Conservation (phyloP, 129 eudicot genomes). For the Flaveria robusta region DNA sequence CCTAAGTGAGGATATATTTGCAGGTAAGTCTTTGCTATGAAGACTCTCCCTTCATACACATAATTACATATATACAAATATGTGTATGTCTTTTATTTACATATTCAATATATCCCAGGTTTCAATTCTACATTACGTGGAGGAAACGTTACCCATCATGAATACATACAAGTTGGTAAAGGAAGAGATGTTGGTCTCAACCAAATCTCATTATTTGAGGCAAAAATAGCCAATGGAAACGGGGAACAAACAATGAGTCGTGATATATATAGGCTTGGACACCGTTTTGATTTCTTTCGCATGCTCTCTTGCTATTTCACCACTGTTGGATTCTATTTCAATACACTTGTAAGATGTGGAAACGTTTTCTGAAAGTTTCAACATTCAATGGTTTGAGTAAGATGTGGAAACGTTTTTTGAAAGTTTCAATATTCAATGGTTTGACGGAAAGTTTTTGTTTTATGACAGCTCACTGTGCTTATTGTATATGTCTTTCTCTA, state of each 20-base stretch:
- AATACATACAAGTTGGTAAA: conserved; percentile 98
- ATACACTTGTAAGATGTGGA: conserved; percentile 61
- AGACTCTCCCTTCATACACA: not conserved
- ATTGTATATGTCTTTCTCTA: conserved; percentile 80
- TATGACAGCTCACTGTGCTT: conserved; percentile 77
- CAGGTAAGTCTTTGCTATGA: conserved; percentile 54
- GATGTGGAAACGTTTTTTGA: not conserved
- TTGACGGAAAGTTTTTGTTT: conserved; percentile 9
- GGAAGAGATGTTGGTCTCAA: conserved; percentile 98
- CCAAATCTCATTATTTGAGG: conserved; percentile 91
- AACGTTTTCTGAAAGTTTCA: not conserved
- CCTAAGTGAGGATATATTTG: conserved; percentile 96
- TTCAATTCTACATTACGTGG: conserved; percentile 94
- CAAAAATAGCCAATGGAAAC: conserved; percentile 94
- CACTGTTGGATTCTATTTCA: conserved; percentile 86
- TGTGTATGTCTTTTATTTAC: conserved; percentile 6
- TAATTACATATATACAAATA: not conserved
- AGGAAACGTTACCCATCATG: conserved; percentile 94
- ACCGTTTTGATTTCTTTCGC: conserved; percentile 96
- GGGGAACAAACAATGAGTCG: conserved; percentile 99
- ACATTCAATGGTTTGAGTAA: conserved; percentile 35
- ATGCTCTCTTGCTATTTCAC: conserved; percentile 91
- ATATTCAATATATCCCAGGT: conserved; percentile 48
- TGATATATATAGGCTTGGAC: conserved; percentile 91
- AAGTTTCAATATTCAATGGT: not conserved